Base-by-base conservation (phyloP, 23 red algal species). In the Gracilaria gracilis region DNA sequence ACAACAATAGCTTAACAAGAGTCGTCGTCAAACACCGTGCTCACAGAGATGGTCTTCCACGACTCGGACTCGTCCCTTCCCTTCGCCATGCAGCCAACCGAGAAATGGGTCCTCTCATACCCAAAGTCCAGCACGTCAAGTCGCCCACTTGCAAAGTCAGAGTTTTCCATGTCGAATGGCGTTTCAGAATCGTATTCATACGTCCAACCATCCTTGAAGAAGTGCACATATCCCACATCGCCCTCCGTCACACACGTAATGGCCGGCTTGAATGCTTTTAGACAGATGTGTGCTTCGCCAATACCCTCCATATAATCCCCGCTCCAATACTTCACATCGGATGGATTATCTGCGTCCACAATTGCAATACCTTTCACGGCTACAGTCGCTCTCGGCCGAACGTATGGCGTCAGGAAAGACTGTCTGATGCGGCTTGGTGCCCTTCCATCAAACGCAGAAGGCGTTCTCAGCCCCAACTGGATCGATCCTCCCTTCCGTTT, bases 151-250 rank as follows among this genome's bases (percentile, higher is more conserved):
- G 1, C 23, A 31, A 49, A 77, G 13, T 77, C 72, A 48, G 72
- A 77, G 46, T 77, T 51, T 20, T 77, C 72, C 72, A 85, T 85
- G 65, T 69, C 65, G 71, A 40, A 85, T 35, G 81, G 81, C 3
- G 58, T 61, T 47, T 85, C 81, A 48, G 54, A 67, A 28, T 85
- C 81, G 39, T 69, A 65, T 16, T 49, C 42, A 29, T 65, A 65
- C 2, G 54, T 85, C 57, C 58, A 69, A 13, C 81, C 81, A 67
- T 85, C 59, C 27, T 69, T 65, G 65, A 85, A 85, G 39, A 85
- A 85, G 16, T 69, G 54, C 33, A 28, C 25, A 47, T 65, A 48
- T 9, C 8, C 65, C 58, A 85, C 81, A 9, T 82, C 79, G 33
- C 81, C 81, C 29, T 69, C 81, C 6, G 61, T 67, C 23, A 62